Evolutionary conservation across 1,139 yeast genomes (phyloP), one percentile per base, ranked within the genome.

Genomic region (Petasospora fabianii): DNA sequence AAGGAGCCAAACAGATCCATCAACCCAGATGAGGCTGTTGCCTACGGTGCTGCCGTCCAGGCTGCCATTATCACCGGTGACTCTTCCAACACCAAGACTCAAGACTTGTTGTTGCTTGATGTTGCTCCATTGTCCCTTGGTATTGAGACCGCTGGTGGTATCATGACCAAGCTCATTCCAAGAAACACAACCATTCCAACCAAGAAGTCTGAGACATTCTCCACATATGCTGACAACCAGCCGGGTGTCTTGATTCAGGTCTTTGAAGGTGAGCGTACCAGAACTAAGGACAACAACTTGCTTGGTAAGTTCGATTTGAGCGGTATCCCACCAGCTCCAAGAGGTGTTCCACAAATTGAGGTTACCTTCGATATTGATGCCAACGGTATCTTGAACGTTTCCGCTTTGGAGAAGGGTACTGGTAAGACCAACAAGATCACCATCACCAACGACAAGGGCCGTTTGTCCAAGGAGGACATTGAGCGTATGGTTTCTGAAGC

Each of bases 311-410:
- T 90, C 64, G 97, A 90, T 68, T 79, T 90, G 59, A 75, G 88
- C 48, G 96, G 96, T 64, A 90, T 90, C 54, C 97, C 97, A 61
- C 95, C 97, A 52, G 95, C 97, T 43, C 97, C 96, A 70, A 86
- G 96, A 73, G 97, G 97, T 71, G 92, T 83, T 51, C 97, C 97
- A 61, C 97, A 90, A 71, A 85, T 90, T 62, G 97, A 90, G 73
- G 96, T 90, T 55, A 87, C 96, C 46, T 90, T 90, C 62, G 95
- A 88, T 65, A 75, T 90, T 58, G 97, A 90, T 66, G 96, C 97
- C 48, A 88, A 88, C 63, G 97, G 97, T 73, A 90, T 90, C 66
- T 77, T 90, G 69, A 90, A 86, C 69, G 97, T 90, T 48, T 75
- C 88, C 50, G 97, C 97, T 46, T 72, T 84, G 48, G 97, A 90